phyloP scores from a whole-genome alignment of 2,329 filamentous ascomycete species.

The Cladorrhinum sp. region DNA sequence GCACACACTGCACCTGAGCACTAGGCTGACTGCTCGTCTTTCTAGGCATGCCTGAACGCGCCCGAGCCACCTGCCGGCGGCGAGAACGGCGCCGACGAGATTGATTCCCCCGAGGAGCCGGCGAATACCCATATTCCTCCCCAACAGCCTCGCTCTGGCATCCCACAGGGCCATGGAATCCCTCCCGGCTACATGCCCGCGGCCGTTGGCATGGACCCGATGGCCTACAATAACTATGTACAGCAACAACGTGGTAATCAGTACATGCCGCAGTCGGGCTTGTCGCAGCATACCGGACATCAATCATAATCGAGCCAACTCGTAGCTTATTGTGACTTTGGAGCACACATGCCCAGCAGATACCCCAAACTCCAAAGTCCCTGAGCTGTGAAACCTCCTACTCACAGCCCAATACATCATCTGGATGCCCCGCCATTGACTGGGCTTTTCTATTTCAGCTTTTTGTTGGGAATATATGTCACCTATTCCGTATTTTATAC shows the following conservation, averaged over 20 bases:
- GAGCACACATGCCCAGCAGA: constrained; percentile 39
- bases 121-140: constrained; percentile 71
- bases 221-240: constrained; percentile 82
- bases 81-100: constrained; percentile 78
- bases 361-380: constrained; percentile 55
- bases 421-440: constrained; percentile 39
- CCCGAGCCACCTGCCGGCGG: constrained; percentile 80
- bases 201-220: constrained; percentile 66
- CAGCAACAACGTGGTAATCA: constrained; percentile 69
- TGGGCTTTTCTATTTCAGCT: constrained; percentile 44
- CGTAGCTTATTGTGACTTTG: constrained; percentile 30
- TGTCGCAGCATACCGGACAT: constrained; percentile 80
- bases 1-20: neutral
- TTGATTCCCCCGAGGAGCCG: constrained; percentile 90
- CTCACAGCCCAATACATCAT: constrained; percentile 27
- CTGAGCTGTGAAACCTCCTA: constrained; percentile 45
- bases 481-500: constrained; percentile 24
- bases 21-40: constrained; percentile 24
- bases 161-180: constrained; percentile 63
- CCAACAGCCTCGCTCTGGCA: constrained; percentile 59
- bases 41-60: constrained; percentile 89
- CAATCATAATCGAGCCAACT: constrained; percentile 56
- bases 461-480: constrained; percentile 32
- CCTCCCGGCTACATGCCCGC: constrained; percentile 59
- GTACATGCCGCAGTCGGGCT: constrained; percentile 78